These are phyloP conservation scores for Melanomma pulvis-pyrius DNA, from an alignment of 495 filamentous ascomycete genomes.

Conservation along the genomic window DNA sequence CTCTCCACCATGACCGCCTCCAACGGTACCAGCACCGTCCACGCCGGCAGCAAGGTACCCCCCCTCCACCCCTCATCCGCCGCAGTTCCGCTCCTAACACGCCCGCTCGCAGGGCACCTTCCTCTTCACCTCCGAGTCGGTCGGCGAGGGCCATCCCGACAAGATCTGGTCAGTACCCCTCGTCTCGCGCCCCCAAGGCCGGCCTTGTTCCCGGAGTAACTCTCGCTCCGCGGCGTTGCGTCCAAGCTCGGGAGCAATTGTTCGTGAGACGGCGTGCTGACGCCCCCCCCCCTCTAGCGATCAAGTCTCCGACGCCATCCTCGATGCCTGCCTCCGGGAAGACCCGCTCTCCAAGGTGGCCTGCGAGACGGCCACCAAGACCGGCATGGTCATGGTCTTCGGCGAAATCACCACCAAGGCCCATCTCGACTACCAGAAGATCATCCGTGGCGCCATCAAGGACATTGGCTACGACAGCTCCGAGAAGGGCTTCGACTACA, in stretches of 20 bases:
- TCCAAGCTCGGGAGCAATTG: not conserved
- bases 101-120: conserved; percentile 67
- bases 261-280: conserved; percentile 1
- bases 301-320: conserved; percentile 96
- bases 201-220: not conserved
- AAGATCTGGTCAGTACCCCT: conserved; percentile 75
- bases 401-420: conserved; percentile 99
- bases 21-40: conserved; percentile 50
- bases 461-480: conserved; percentile 98
- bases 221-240: not conserved
- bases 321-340: conserved; percentile 92
- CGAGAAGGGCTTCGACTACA: conserved; percentile 99
- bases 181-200: not conserved
- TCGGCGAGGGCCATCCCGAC: conserved; percentile 96
- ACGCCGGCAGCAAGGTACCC: conserved; percentile 51
- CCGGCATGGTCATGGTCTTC: conserved; percentile 98
- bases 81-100: not conserved
- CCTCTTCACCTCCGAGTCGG: conserved; percentile 99
- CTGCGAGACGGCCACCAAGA: conserved; percentile 99
- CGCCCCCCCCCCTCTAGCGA: conserved; percentile 57
- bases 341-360: conserved; percentile 98
- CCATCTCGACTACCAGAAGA: conserved; percentile 93
- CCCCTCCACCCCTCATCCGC: not conserved
- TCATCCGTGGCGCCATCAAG: conserved; percentile 93
- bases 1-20: conserved; percentile 23